phyloP scores from a whole-genome alignment of 2,329 filamentous ascomycete species.

The Pseudogymnoascus sp. region DNA sequence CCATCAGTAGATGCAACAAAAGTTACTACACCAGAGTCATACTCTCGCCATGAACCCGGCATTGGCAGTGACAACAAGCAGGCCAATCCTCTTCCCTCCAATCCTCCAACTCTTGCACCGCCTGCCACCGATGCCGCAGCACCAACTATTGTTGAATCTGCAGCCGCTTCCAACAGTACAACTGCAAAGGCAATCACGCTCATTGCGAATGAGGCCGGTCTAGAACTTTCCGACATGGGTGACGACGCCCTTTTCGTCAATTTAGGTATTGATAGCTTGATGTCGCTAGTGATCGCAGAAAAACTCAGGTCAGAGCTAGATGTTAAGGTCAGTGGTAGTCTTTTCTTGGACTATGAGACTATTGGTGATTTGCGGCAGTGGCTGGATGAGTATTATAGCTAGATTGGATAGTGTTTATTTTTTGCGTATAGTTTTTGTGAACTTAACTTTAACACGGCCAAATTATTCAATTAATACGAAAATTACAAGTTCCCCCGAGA shows the following conservation, averaged over 20 bases:
- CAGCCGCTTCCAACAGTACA: conserved; percentile 27
- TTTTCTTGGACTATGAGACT: conserved; percentile 33
- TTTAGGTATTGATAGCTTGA: conserved; percentile 31
- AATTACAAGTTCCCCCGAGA: too few relatives aligned
- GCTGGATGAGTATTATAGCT: conserved; percentile 26
- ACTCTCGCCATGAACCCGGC: neutral
- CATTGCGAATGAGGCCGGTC: conserved; percentile 27
- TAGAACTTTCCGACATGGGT: conserved; percentile 20
- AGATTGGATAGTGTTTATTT: neutral
- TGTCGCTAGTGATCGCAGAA: conserved; percentile 28
- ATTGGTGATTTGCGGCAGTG: conserved; percentile 27
- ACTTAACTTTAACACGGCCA: neutral
- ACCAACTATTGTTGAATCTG: conserved; percentile 21
- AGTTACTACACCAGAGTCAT: neutral
- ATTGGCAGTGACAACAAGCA: conserved; percentile 42
- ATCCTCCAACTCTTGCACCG: neutral
- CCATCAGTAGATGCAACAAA: neutral
- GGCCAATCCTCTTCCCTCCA: conserved; percentile 59
- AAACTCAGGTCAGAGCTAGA: conserved; percentile 30
- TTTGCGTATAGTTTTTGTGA: neutral
- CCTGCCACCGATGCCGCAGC: neutral
- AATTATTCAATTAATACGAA: neutral
- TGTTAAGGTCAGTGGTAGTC: conserved; percentile 22
- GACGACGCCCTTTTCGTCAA: conserved; percentile 27
- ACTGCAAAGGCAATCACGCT: conserved; percentile 26